Evolutionary conservation across 2,329 filamentous ascomycete genomes (phyloP).

Genomic region (Dactylellina sp.): DNA sequence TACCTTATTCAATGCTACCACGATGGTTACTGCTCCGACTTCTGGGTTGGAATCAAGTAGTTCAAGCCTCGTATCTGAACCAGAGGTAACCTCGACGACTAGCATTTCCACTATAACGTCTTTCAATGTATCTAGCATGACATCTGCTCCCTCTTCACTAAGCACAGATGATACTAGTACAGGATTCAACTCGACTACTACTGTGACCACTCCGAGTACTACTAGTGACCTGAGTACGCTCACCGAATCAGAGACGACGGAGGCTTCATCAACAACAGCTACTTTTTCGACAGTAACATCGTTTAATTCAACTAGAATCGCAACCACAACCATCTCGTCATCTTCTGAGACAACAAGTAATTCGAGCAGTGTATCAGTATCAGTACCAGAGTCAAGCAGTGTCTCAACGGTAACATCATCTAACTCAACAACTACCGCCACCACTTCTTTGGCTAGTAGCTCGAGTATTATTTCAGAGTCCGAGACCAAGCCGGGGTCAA

Average conservation of each 20-base stretch:
- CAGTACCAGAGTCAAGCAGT: background rate
- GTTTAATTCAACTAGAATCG: slow-evolving; percentile 26
- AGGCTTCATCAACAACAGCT: background rate
- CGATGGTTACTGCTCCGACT: slow-evolving; percentile 4
- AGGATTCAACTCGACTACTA: slow-evolving; percentile 38
- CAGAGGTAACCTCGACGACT: slow-evolving; percentile 13
- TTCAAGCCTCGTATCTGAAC: slow-evolving; percentile 7
- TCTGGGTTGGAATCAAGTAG: slow-evolving; percentile 21
- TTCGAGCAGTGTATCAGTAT: slow-evolving; percentile 2
- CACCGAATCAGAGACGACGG: slow-evolving; percentile 12
- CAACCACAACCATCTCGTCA: slow-evolving; percentile 16
- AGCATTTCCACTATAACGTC: slow-evolving; percentile 20
- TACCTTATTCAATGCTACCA: slow-evolving; percentile 28
- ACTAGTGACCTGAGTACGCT: background rate
- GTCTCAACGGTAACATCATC: background rate
- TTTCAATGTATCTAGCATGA: slow-evolving; percentile 24
- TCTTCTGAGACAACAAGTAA: background rate
- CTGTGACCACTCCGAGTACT: slow-evolving; percentile 15
- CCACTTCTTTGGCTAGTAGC: background rate
- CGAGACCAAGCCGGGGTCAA: background rate
- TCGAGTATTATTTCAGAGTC: slow-evolving; percentile 14
- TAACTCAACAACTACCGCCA: background rate
- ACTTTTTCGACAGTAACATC: slow-evolving; percentile 10
- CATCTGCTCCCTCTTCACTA: slow-evolving; percentile 15
- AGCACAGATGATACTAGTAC: slow-evolving; percentile 25